Conservation (phyloP, 2,329 filamentous ascomycete species). For the Triangularia verruculosa region DNA sequence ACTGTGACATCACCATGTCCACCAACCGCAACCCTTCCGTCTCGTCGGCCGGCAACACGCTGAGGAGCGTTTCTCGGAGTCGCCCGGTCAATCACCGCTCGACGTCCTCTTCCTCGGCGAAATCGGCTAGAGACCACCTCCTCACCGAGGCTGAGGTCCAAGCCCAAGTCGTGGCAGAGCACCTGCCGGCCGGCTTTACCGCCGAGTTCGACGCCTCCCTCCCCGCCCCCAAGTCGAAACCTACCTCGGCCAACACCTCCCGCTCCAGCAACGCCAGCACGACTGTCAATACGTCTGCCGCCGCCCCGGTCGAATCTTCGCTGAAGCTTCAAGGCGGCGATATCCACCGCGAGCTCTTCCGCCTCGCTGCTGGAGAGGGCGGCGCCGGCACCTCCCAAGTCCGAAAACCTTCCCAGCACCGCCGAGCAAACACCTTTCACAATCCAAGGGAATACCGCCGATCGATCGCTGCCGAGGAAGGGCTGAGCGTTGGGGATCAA, state of each 20-base stretch:
- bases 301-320: slow-evolving; percentile 59
- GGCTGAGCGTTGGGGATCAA: slow-evolving; percentile 38
- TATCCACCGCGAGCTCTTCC: slow-evolving; percentile 75
- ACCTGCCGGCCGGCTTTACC: slow-evolving; percentile 36
- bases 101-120: slow-evolving; percentile 4
- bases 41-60: background rate
- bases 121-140: slow-evolving; percentile 5
- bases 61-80: background rate
- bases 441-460: slow-evolving; percentile 39
- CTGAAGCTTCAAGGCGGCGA: slow-evolving; percentile 72
- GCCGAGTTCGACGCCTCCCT: slow-evolving; percentile 30
- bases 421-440: slow-evolving; percentile 67
- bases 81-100: background rate
- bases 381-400: slow-evolving; percentile 35
- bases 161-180: slow-evolving; percentile 33
- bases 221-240: background rate
- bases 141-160: slow-evolving; percentile 27
- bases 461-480: slow-evolving; percentile 17
- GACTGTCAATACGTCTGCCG: background rate
- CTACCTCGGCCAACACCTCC: slow-evolving; percentile 1
- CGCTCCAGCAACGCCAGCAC: slow-evolving; percentile 21
- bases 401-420: slow-evolving; percentile 27
- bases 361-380: slow-evolving; percentile 58
- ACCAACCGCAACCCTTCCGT: background rate
- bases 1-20: background rate